Percentiles rank a stretch among this genome's conserved stretches.
These are phyloP conservation scores for Prunus padus DNA, from an alignment of 306 rosid species.

Conservation along the genomic window DNA sequence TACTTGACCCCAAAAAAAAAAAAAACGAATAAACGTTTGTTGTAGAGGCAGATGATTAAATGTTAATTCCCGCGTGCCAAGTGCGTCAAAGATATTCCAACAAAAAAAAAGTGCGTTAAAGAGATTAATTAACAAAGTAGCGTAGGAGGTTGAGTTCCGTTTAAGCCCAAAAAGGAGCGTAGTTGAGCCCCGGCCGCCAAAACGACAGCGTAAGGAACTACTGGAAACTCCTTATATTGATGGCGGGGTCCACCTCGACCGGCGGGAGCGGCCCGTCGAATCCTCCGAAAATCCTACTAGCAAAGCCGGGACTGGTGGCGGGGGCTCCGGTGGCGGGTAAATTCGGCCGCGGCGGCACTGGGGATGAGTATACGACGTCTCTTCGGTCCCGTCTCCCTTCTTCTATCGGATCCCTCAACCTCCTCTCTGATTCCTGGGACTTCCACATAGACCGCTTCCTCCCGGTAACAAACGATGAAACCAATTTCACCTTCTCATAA, in stretches of 20 bases:
- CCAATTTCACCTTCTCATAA: background rate
- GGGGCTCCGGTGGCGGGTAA: constrained; percentile 52
- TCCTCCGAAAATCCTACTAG: constrained; percentile 74
- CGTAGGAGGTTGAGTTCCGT: background rate
- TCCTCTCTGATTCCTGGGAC: constrained; percentile 91
- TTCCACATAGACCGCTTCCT: constrained; percentile 90
- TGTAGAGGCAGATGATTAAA: no score
- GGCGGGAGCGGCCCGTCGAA: constrained; percentile 39
- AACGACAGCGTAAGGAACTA: background rate
- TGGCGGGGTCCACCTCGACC: constrained; percentile 31
- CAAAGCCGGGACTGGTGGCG: constrained; percentile 71
- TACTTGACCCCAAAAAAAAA: no score
- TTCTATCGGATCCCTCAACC: constrained; percentile 76
- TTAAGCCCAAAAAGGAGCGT: background rate
- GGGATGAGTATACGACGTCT: constrained; percentile 60
- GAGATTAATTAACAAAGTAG: background rate
- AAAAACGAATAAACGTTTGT: no score
- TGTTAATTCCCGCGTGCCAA: no score
- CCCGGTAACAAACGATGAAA: constrained; percentile 44
- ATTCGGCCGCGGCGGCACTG: constrained; percentile 55
- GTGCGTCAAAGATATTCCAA: no score
- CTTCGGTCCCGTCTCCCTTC: constrained; percentile 80
- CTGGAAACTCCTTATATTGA: background rate
- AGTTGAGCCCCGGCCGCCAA: background rate
- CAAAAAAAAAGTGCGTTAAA: no score